A percentile compares a stretch with the other conserved stretches of the same genome.
Evolutionary conservation across 306 rosid genomes (phyloP).

Genomic region (Lathyrus aphaca): DNA sequence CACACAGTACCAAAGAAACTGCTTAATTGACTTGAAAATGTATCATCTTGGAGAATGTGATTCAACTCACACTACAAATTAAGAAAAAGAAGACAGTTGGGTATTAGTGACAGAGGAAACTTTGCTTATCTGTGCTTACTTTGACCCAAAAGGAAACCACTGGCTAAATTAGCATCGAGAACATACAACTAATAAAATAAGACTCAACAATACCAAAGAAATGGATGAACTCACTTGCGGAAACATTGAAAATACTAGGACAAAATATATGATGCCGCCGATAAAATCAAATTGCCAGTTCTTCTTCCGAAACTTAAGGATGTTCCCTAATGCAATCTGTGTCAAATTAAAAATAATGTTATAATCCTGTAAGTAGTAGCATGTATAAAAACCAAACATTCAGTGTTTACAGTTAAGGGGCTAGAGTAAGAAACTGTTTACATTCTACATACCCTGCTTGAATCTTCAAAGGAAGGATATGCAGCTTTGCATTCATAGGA

Average conservation of each 20-base stretch:
- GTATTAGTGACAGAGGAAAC: constrained; percentile 33
- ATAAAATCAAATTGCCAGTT: constrained; percentile 99
- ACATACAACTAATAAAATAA: not conserved
- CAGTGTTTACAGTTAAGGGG: constrained; percentile 5
- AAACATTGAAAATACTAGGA: constrained; percentile 88
- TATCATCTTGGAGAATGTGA: constrained; percentile 84
- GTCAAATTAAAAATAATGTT: constrained; percentile 25
- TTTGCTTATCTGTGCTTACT: constrained; percentile 8
- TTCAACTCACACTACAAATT: constrained; percentile 78
- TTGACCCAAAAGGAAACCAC: constrained; percentile 29
- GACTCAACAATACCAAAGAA: constrained; percentile 3
- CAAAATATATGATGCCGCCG: constrained; percentile 95
- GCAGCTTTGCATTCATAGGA: constrained; percentile 88
- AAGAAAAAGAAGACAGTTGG: constrained; percentile 40
- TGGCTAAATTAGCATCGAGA: constrained; percentile 8
- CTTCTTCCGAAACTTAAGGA: constrained; percentile 92
- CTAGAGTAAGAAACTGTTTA: constrained; percentile 29
- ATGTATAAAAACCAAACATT: constrained; percentile 24
- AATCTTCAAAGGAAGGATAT: constrained; percentile 93
- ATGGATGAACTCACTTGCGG: constrained; percentile 72
- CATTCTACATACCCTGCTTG: constrained; percentile 71
- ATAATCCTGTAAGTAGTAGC: constrained; percentile 31
- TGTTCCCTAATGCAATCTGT: constrained; percentile 95
- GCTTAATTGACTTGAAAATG: constrained; percentile 77
- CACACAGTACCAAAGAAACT: constrained; percentile 84